Evolutionary conservation across 73 alveolate species (phyloP), one percentile per base, ranked within the genome.

Genomic region (Loxodes magnus): DNA sequence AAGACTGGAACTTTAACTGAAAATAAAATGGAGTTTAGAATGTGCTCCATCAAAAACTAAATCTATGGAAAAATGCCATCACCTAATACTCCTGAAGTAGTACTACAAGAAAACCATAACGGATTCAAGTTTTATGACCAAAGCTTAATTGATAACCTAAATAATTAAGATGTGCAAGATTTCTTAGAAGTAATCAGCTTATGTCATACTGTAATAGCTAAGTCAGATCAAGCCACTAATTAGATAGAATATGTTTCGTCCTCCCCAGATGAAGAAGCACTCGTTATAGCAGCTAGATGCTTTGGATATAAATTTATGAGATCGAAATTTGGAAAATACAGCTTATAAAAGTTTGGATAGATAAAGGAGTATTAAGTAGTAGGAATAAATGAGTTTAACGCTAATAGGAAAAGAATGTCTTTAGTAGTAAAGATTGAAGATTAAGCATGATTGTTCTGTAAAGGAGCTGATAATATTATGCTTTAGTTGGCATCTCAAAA

Each of bases 191-290:
- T 43, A 33, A 27, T 82, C 63, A 68, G 88, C 4, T 36, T 65
- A 29, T 76, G 89, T 67, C 94, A 81, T 48, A 72, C 88, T 29
- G 63, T 76, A 26, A 38, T 75, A n/a, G 43, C 61, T 23, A 85
- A 80, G 9, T 24, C 69, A 48, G 71, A 68, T 10, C 43, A 50
- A 4, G 7, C 6, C 30, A 22, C 22, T 21, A 56, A 77, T 9
- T 48, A 35, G 41, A 65, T 88, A n/a, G 36, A 48, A 19, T 88
- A 81, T 46, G 80, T 80, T 51, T 93, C 96, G 0, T 67, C 88
- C 49, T 71, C 87, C 16, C 94, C 98, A 35, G 93, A 79, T 30
- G 97, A 94, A 73, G 78, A 90, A 30, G 98, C 98, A 9, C 71
- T 94, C 27, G 90, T 94, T 12, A 43, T 54, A 24, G 61, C 64